Percentiles rank a stretch among this genome's conserved stretches.
Conservation (phyloP, 1,284 basidiomycete genomes). For the Cutaneotrichosporon mucoides region DNA sequence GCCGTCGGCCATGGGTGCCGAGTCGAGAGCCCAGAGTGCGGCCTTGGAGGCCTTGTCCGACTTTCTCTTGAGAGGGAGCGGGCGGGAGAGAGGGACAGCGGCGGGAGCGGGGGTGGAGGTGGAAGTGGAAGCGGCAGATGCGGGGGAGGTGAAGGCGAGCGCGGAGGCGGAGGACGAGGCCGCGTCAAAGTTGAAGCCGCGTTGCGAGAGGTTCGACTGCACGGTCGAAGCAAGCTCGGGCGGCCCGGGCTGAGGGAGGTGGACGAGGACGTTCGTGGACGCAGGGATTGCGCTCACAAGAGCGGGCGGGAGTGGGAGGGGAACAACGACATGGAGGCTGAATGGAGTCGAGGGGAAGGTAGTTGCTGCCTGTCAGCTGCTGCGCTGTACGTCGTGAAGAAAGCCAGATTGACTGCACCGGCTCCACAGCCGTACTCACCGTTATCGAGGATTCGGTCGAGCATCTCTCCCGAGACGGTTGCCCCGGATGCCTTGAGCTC, state of each 20-base stretch:
- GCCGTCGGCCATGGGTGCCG: conserved; percentile 45
- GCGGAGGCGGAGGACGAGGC: conserved; percentile 26
- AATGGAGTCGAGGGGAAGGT: conserved; percentile 38
- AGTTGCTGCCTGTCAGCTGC: conserved; percentile 31
- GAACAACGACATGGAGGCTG: conserved; percentile 45
- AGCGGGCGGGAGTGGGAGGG: conserved; percentile 37
- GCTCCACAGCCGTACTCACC: conserved; percentile 36
- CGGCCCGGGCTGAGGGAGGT: conserved; percentile 31
- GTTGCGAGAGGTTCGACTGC: conserved; percentile 19
- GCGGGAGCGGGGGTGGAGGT: conserved; percentile 11
- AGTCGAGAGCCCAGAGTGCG: conserved; percentile 48
- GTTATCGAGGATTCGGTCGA: conserved; percentile 46
- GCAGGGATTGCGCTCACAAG: conserved; percentile 41
- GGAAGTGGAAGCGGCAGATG: conserved; percentile 15
- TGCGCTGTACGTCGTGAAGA: too few species aligned
- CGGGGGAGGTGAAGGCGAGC: conserved; percentile 26
- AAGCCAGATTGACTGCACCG: too few species aligned
- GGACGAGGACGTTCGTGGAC: conserved; percentile 38
- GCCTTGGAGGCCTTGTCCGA: conserved; percentile 40
- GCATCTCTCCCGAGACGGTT: conserved; percentile 46
- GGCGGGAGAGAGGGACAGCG: conserved; percentile 20
- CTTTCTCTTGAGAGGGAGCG: conserved; percentile 38
- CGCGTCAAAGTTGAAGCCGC: conserved; percentile 28
- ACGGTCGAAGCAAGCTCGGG: conserved; percentile 21
- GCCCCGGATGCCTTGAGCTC: conserved; percentile 29